Conservation (phyloP, 495 filamentous ascomycete genomes). For the Neurospora intermedia region DNA sequence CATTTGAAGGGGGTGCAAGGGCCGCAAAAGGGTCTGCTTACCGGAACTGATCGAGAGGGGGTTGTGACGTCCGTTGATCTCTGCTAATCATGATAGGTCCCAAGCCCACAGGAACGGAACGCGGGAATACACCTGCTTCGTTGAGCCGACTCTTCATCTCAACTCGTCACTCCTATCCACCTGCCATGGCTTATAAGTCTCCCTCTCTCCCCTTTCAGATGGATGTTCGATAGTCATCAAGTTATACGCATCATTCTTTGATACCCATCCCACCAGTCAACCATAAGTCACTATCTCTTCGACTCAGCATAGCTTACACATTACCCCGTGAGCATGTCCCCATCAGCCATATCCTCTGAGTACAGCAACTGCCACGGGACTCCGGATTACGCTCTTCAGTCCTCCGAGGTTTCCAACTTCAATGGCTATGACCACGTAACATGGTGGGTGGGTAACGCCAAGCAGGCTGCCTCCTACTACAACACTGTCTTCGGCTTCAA, state of each 20-base stretch:
- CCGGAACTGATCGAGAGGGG: neutral
- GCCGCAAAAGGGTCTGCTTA: neutral
- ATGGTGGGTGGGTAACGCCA: constrained; percentile 94
- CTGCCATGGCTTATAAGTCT: constrained; percentile 5
- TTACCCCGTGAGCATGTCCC: constrained; percentile 49
- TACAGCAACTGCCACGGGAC: constrained; percentile 32
- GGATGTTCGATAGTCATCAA: neutral
- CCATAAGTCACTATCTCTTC: neutral
- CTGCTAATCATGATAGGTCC: neutral
- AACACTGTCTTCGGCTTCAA: constrained; percentile 74
- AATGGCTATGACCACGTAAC: constrained; percentile 79
- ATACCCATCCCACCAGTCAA: neutral
- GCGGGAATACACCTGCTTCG: constrained; percentile 6
- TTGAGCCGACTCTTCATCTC: constrained; percentile 13
- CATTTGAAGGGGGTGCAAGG: neutral
- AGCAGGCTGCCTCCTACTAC: constrained; percentile 82
- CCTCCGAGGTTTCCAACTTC: constrained; percentile 43
- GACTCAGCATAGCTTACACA: neutral
- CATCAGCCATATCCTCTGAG: constrained; percentile 53
- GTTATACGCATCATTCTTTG: neutral
- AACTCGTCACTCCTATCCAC: neutral
- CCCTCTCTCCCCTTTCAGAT: neutral
- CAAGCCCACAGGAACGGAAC: constrained; percentile 1
- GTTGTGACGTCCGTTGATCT: constrained; percentile 1
- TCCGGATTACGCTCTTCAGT: constrained; percentile 33